Percentiles rank a stretch among this genome's conserved stretches.
phyloP scores from a whole-genome alignment of 2,329 filamentous ascomycete species.

The Colletotrichum australisinense region DNA sequence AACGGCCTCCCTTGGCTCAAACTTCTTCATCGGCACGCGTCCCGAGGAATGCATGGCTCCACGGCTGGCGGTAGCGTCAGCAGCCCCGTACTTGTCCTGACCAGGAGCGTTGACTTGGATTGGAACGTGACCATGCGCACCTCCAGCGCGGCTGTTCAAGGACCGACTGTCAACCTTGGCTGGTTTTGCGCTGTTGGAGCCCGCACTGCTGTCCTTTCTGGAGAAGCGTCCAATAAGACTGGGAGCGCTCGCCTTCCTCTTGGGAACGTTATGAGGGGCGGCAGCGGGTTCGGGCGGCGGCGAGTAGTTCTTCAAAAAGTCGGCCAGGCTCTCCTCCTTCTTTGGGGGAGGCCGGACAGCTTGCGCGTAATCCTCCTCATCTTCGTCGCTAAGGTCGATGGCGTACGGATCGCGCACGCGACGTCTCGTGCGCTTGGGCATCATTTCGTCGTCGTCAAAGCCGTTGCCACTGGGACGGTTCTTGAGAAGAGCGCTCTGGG shows the following conservation, averaged over 20 bases:
- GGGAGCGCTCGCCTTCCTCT: constrained; percentile 73
- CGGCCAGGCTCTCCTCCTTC: constrained; percentile 76
- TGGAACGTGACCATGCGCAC: constrained; percentile 59
- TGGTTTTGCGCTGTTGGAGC: constrained; percentile 40
- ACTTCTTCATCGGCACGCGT: constrained; percentile 67
- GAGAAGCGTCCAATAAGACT: constrained; percentile 71
- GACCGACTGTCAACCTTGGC: constrained; percentile 48
- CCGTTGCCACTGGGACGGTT: constrained; percentile 50
- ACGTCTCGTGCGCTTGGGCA: constrained; percentile 79
- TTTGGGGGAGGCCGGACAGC: constrained; percentile 51
- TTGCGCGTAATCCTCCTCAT: constrained; percentile 64
- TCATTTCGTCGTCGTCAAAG: constrained; percentile 63
- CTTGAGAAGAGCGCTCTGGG: constrained; percentile 75
- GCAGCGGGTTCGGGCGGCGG: constrained; percentile 67
- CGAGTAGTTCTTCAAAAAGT: constrained; percentile 78
- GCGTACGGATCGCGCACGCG: constrained; percentile 91
- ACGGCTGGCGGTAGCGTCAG: constrained; percentile 39
- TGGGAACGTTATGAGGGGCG: constrained; percentile 53
- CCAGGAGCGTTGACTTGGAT: constrained; percentile 64
- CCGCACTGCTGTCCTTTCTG: constrained; percentile 47
- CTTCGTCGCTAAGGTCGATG: constrained; percentile 84
- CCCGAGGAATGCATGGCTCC: constrained; percentile 41
- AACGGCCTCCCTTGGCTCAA: constrained; percentile 65
- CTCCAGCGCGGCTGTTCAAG: constrained; percentile 52
- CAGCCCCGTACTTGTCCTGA: constrained; percentile 54